phyloP scores from a whole-genome alignment of 2,329 filamentous ascomycete genomes.

The Coniella lustricola region DNA sequence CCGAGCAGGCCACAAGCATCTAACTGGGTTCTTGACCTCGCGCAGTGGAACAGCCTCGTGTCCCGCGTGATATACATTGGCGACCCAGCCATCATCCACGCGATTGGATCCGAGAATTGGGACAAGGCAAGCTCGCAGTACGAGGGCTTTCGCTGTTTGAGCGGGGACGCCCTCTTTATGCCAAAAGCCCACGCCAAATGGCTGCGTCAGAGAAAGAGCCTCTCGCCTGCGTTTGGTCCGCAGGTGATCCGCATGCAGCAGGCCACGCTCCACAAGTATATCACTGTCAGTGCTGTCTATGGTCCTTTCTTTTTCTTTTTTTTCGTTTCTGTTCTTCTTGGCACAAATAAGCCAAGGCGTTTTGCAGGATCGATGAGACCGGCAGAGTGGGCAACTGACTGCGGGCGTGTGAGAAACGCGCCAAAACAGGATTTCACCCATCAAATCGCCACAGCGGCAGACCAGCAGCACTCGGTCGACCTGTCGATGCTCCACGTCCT shows the following conservation, averaged over 20 bases:
- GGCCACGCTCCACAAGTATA: neutral
- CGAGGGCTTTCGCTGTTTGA: neutral
- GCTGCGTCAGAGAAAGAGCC: slow-evolving; percentile 1
- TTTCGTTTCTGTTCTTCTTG: too few relatives aligned
- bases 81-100: neutral
- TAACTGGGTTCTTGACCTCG: neutral
- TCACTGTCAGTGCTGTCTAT: neutral
- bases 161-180: slow-evolving; percentile 1
- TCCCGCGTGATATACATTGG: neutral
- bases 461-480: neutral
- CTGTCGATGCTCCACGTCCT: slow-evolving; percentile 1
- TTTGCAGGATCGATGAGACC: too few relatives aligned
- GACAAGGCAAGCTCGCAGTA: neutral
- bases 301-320: too few relatives aligned
- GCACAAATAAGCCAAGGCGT: too few relatives aligned
- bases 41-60: slow-evolving; percentile 1
- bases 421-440: neutral
- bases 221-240: slow-evolving; percentile 1
- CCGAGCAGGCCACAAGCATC: too few relatives aligned
- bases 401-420: too few relatives aligned
- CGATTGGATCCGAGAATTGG: neutral
- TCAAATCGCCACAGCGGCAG: neutral
- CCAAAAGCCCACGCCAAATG: neutral
- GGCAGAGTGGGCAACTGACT: neutral
- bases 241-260: slow-evolving; percentile 2